phyloP scores from a whole-genome alignment of 257 asterid genomes.

The Plantago major region DNA sequence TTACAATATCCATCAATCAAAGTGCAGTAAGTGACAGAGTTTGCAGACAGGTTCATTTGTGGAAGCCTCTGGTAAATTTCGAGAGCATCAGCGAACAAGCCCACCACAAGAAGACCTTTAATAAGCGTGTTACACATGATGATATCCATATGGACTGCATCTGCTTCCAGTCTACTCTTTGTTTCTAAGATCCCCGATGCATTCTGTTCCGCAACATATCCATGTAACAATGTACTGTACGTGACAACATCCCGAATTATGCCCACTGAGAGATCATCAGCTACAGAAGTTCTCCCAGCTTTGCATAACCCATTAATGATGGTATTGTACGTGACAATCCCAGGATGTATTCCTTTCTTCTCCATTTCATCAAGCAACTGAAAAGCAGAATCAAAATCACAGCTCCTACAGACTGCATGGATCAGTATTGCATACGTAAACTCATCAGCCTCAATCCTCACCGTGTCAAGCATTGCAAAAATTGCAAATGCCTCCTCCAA shows the following conservation, averaged over 20 bases:
- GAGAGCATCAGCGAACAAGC: slow-evolving; percentile 71
- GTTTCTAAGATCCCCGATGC: slow-evolving; percentile 48
- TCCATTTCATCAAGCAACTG: slow-evolving; percentile 69
- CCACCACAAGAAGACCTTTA: slow-evolving; percentile 67
- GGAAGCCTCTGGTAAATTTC: slow-evolving; percentile 45
- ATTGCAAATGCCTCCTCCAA: slow-evolving; percentile 62
- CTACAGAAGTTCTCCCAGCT: slow-evolving; percentile 68
- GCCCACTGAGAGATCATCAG: slow-evolving; percentile 56
- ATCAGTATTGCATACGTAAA: slow-evolving; percentile 62
- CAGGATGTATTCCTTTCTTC: slow-evolving; percentile 49
- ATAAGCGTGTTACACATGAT: slow-evolving; percentile 67
- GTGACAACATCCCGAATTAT: slow-evolving; percentile 63
- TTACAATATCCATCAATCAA: slow-evolving; percentile 74
- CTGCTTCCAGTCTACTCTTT: slow-evolving; percentile 48
- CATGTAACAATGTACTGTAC: slow-evolving; percentile 61
- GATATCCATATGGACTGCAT: slow-evolving; percentile 48
- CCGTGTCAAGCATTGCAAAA: slow-evolving; percentile 45
- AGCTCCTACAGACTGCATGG: slow-evolving; percentile 64
- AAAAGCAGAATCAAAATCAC: slow-evolving; percentile 47
- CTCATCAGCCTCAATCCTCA: slow-evolving; percentile 65
- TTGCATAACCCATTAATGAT: slow-evolving; percentile 74
- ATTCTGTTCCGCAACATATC: slow-evolving; percentile 59
- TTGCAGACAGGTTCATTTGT: slow-evolving; percentile 42
- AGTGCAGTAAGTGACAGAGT: slow-evolving; percentile 46
- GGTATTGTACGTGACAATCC: slow-evolving; percentile 70